phyloP scores from a whole-genome alignment of 2,329 filamentous ascomycete species.

The Pezicula rhizophila region DNA sequence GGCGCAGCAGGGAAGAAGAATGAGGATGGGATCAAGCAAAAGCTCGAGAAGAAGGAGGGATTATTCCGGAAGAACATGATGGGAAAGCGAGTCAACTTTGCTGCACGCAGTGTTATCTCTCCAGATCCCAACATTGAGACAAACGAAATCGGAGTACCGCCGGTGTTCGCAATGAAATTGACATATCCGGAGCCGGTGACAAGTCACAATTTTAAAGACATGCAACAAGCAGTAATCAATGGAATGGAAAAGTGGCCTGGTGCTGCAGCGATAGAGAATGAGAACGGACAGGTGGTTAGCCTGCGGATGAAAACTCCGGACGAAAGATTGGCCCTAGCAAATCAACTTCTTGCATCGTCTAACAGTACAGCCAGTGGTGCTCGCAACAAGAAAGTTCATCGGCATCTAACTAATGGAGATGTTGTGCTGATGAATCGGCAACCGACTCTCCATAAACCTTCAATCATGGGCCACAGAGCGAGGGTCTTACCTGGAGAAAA shows the following conservation, averaged over 20 bases:
- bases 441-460: constrained; percentile 95
- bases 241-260: constrained; percentile 92
- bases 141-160: constrained; percentile 95
- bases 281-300: constrained; percentile 86
- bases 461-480: constrained; percentile 96
- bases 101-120: constrained; percentile 94
- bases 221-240: constrained; percentile 95
- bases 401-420: constrained; percentile 93
- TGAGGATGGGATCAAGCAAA: constrained; percentile 94
- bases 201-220: constrained; percentile 90
- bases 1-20: constrained; percentile 71
- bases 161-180: constrained; percentile 93
- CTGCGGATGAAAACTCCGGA: constrained; percentile 82
- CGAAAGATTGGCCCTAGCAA: constrained; percentile 82
- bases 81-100: constrained; percentile 99
- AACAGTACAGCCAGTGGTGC: constrained; percentile 67
- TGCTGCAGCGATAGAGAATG: constrained; percentile 89
- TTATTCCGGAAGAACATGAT: constrained; percentile 99
- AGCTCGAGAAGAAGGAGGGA: constrained; percentile 97
- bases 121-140: constrained; percentile 98
- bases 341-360: constrained; percentile 83
- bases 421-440: constrained; percentile 98
- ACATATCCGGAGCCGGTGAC: constrained; percentile 97
- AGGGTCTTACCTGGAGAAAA: constrained; percentile 90
- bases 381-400: constrained; percentile 91